Base-by-base conservation (phyloP, 768 basidiomycete genomes). In the Rhodotorula kratochvilovae region DNA sequence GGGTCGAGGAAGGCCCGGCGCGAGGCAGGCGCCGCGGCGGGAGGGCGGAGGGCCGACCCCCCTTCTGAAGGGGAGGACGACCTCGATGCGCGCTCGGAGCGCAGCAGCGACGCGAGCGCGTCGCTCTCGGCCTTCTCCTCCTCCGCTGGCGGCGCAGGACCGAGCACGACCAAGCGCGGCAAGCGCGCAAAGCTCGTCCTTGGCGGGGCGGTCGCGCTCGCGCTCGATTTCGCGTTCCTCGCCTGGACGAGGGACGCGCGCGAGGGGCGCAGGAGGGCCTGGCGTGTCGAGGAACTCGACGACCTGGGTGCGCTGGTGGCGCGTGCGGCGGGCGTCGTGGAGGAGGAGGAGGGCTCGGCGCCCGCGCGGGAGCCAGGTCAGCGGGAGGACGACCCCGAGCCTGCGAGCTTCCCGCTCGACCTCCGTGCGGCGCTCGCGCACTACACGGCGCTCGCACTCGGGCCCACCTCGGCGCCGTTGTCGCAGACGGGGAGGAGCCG, bases 161-260 rank as follows among this genome's bases (percentile, higher is more conserved):
- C 27, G 66, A 17, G 11, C 12, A 25, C 19, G 27, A 36, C n/a
- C 45, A 31, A 43, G 19, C 16, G 35, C n/a, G 39, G 50, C 15
- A 61, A 54, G 21, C 42, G 72, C 17, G 36, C 55, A 2, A 64
- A 48, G 27, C 46, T 42, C 7, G 68, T 74, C 39, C 35, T 70
- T 3, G 55, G 15, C 19, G 72, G 72, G 1, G 68, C 68, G 1
- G 68, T 70, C 15, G 72, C 72, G 16, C 61, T 74, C 21, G 72
- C 68, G 29, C 63, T 33, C 27, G 68, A 74, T 33, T 29, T 74
- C 15, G 72, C 61, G 7, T 70, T 29, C 27, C 36, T 74, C 2
- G 62, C 54, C 2, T 74, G 72, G 68, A 21, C 21, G 13, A n/a
- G 68, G 36, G 68, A 63, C 17, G 39, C 1, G 15, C 48, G 61